Evolutionary conservation across 805 yeast genomes (phyloP).

Genomic region (Zygosaccharomyces kombuchaensis): DNA sequence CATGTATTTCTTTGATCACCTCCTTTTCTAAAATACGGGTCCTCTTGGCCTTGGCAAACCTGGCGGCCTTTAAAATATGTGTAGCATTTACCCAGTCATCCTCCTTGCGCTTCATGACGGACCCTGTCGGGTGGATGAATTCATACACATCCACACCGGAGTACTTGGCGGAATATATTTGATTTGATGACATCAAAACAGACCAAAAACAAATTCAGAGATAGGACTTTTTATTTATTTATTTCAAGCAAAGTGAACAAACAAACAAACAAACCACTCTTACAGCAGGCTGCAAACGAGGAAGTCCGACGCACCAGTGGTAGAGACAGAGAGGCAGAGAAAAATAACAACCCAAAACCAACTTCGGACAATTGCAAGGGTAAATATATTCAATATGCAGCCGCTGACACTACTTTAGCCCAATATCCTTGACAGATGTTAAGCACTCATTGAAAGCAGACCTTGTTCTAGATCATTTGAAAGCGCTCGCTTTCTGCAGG

Average conservation of each 20-base stretch:
- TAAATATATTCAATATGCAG: neutral
- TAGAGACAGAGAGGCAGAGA: neutral
- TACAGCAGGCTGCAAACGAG: conserved; percentile 1
- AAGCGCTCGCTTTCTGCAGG: conserved; percentile 5
- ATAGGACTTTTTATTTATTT: neutral
- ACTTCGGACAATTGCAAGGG: neutral
- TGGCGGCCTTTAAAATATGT: conserved; percentile 88
- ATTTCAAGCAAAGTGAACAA: neutral
- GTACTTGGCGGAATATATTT: conserved; percentile 71
- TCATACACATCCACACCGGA: conserved; percentile 84
- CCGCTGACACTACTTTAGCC: neutral
- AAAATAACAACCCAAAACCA: neutral
- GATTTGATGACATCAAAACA: conserved; percentile 23
- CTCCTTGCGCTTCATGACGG: conserved; percentile 70
- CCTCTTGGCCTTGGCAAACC: conserved; percentile 89
- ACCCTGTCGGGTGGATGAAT: conserved; percentile 58
- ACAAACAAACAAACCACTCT: conserved; percentile 1
- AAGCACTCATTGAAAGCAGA: neutral
- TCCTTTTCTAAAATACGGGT: conserved; percentile 89
- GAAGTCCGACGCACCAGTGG: neutral
- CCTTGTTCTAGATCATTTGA: conserved; percentile 1
- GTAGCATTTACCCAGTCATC: conserved; percentile 94
- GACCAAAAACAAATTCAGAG: neutral
- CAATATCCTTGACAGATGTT: neutral
- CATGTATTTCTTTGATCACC: conserved; percentile 86